Percentiles rank a stretch among this genome's conserved stretches.
Conservation (phyloP, 73 alveolate species). For the Tetrahymena malaccensis region DNA sequence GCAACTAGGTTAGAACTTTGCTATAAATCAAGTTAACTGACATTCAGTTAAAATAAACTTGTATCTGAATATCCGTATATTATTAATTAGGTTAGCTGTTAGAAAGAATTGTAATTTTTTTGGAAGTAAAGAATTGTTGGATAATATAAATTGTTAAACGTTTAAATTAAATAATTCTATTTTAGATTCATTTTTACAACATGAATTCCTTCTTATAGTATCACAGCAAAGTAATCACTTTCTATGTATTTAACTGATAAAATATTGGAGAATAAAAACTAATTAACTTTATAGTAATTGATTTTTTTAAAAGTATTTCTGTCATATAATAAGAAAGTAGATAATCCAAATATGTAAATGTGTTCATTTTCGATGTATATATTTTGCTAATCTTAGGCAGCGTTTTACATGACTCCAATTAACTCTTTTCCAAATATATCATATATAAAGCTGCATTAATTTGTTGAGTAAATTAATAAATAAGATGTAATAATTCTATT, state of each 20-base stretch:
- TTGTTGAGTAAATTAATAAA: not conserved
- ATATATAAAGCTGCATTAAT: no score
- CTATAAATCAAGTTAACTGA: not conserved
- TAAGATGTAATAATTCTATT: no score
- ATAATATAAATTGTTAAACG: not conserved
- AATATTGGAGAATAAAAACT: not conserved
- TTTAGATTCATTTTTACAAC: not conserved
- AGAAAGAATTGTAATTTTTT: not conserved
- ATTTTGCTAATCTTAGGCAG: not conserved
- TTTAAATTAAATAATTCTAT: no score
- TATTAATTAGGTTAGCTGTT: not conserved
- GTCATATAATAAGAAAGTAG: not conserved
- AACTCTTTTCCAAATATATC: not conserved
- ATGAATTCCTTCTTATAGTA: not conserved
- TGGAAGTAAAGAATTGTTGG: not conserved
- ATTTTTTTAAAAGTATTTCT: not conserved
- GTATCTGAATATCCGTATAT: not conserved
- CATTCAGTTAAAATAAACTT: not conserved
- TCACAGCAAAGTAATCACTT: not conserved
- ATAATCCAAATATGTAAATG: not conserved
- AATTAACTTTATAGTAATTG: not conserved
- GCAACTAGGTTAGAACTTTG: not conserved
- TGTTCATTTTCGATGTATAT: not conserved
- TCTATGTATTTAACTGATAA: not conserved
- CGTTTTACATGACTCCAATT: not conserved